Evolutionary conservation across 2,329 filamentous ascomycete genomes (phyloP), one percentile per base, ranked within the genome.

Genomic region (Zalaria obscura): DNA sequence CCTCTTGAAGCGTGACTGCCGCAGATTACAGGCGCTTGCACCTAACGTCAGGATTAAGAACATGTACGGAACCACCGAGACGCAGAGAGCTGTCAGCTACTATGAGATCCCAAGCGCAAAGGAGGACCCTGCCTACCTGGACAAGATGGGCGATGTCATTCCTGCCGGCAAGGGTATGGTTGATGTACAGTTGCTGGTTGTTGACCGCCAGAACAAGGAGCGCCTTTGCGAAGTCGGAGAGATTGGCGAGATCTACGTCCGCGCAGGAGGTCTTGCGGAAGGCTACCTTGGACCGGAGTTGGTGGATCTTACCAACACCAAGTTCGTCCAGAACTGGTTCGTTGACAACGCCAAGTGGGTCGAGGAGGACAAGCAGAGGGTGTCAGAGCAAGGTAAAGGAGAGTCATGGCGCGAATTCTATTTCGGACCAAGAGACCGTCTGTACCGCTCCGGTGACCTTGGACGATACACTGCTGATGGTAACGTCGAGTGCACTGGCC

Each of bases 31-130:
- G 44, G 70, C 76, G 36, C 70, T 95, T 32, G 88, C 82, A 0
- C 69, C 73, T 0, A 88, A 89, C 47, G 77, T 76, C 45, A 71
- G 71, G 47, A 87, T 93, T 46, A 72, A 86, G 49, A 89, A 88
- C 62, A 83, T 89, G 77, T 93, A 87, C 55, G 87, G 88, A 35
- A 86, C 86, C 0, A 94, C 87, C 0, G 87, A 94, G 60, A 89
- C 83, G 0, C 77, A 83, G 54, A 69, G 86, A 50, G 77, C 80
- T 3, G 87, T 94, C 35, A 85, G 78, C 49, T 95, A 83, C 64
- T 93, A 77, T 57, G 76, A 89, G 53, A 76, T 94, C 10, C 78
- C 79, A 1, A 80, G 75, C 54, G 65, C 69, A 27, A 72, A 68
- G 7, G 70, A 77, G 45, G 73, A 87, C 41, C 74, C 83, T 2